These are phyloP conservation scores for Kwoniella shandongensis DNA, from an alignment of 768 basidiomycete genomes.

Conservation along the genomic window DNA sequence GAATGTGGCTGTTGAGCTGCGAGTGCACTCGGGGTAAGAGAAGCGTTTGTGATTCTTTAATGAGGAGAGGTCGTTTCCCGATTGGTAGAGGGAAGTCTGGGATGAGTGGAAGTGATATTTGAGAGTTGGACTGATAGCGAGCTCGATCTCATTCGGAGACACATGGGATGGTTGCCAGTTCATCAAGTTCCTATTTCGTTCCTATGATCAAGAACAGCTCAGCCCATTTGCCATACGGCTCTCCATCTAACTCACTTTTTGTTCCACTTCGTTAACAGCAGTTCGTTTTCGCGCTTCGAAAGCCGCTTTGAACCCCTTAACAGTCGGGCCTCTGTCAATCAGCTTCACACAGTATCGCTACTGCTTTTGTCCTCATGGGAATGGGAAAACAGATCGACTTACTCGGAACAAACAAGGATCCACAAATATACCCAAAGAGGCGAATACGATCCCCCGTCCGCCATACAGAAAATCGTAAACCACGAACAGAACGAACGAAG, in stretches of 20 bases:
- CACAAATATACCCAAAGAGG: constrained; percentile 29
- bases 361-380: constrained; percentile 1
- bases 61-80: no score
- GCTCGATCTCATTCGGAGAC: no score
- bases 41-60: no score
- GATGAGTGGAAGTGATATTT: no score
- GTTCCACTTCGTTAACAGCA: not conserved
- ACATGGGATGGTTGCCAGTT: no score
- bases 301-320: constrained; percentile 4
- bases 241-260: constrained; percentile 2
- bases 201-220: no score
- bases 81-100: no score
- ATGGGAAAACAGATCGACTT: not conserved
- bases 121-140: no score
- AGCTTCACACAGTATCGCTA: not conserved
- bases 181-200: no score
- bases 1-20: no score
- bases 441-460: constrained; percentile 31
- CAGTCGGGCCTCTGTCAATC: not conserved
- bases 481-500: constrained; percentile 20
- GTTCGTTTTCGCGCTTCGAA: not conserved
- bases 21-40: no score
- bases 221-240: no score
- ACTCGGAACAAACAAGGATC: constrained; percentile 28
- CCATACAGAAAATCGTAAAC: constrained; percentile 34